Evolutionary conservation across 2,329 filamentous ascomycete genomes (phyloP).

Genomic region (Aspergillus sp.): DNA sequence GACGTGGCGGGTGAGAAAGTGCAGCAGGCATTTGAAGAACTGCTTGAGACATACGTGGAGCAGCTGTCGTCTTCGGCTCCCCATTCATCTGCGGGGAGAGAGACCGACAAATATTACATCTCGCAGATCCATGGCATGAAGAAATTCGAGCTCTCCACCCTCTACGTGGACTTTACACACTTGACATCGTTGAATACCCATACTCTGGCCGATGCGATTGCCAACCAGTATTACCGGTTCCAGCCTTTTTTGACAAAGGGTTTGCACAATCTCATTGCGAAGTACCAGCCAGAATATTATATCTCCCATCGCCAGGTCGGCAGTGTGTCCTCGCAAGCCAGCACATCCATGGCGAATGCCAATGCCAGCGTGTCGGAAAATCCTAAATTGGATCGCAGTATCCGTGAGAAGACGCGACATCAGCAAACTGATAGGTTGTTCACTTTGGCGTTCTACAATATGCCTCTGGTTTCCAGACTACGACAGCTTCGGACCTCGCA

Average conservation of each 20-base stretch:
- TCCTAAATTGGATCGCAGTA: constrained; percentile 43
- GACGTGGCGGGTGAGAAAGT: constrained; percentile 55
- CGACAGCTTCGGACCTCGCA: constrained; percentile 78
- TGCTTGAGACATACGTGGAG: constrained; percentile 53
- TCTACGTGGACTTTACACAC: constrained; percentile 66
- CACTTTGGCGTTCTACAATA: constrained; percentile 83
- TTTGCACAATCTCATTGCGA: constrained; percentile 85
- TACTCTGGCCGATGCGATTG: constrained; percentile 73
- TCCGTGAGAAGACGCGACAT: constrained; percentile 64
- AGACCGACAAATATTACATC: constrained; percentile 56
- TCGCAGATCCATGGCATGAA: constrained; percentile 56
- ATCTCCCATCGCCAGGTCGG: constrained; percentile 80
- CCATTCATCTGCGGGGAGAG: constrained; percentile 45
- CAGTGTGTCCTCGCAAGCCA: constrained; percentile 56
- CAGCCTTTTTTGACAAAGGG: constrained; percentile 82
- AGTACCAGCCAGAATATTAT: constrained; percentile 91
- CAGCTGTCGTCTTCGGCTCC: constrained; percentile 47
- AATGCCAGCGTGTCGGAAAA: constrained; percentile 55
- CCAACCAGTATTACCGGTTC: constrained; percentile 89
- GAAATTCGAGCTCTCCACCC: constrained; percentile 53
- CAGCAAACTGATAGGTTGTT: constrained; percentile 98
- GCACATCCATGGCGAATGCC: constrained; percentile 52
- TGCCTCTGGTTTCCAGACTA: constrained; percentile 77
- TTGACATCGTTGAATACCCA: constrained; percentile 67
- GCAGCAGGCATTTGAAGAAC: constrained; percentile 53